Base-by-base conservation (phyloP, 1,284 basidiomycete genomes). In the Microbotryomycetes sp. region DNA sequence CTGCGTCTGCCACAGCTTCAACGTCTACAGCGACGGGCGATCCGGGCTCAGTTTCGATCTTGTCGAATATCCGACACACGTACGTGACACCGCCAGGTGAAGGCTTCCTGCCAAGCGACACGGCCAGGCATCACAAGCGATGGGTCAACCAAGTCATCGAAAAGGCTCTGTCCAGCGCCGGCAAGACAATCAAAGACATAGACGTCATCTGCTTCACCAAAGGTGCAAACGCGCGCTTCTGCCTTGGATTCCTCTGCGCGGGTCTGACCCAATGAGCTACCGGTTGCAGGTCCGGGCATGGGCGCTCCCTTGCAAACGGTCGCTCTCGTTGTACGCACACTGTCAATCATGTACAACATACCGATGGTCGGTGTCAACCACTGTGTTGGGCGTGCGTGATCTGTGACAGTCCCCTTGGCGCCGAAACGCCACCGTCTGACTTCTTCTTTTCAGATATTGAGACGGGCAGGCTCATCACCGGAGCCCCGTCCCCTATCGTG, bases 181-280 rank as follows among this genome's bases (percentile, higher is more conserved):
- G 80, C 0, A 75, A 88, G 15, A 81, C 82, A 9, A 81, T 97
- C 71, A 79, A 83, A 60, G 85, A 92, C 64, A 72, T 97, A 46
- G 90, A 97, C 72, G 94, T 92, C 70, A 93, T 99, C 56, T 97
- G 93, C 73, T 99, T 86, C 74, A 99, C 94, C 0, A 94, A 97
- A 81, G 94, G 93, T 24, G 5, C 13, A 29, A 29, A n/a, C 13
- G 29, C 16, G 29, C 23, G 52, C 57, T 18, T n/a, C 56, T 29
- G n/a, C 30, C 30, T 21, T 62, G 1, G 21, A 41, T 2, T 53
- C 28, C 29, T 30, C 50, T 6, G 26, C 59, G 3, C 47, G 51
- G 28, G 48, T 45, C 56, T 57, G 16, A 49, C 49, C 48, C 57
- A 45, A 11, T 41, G 11, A 18, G 18, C 18, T 18, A 41, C 35